Conservation (phyloP, 352 stramenopile species). For the Phytophthora crassamura region DNA sequence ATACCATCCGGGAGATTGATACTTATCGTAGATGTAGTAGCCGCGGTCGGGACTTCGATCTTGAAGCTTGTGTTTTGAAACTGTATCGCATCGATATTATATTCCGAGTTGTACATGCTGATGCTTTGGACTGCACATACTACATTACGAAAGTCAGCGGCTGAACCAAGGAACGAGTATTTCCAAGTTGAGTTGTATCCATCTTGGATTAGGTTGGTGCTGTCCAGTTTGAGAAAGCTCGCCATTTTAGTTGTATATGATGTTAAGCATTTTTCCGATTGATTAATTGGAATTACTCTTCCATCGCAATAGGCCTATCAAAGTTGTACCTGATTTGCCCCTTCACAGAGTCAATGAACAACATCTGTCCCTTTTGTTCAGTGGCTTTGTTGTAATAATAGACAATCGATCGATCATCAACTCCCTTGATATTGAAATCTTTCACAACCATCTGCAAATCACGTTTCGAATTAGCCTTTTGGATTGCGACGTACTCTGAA, state of each 20-base stretch:
- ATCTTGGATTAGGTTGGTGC: constrained; percentile 2
- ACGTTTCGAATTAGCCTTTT: constrained; percentile 43
- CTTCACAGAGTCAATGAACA: too few species aligned
- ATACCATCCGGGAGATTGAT: neutral
- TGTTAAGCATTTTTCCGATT: too few species aligned
- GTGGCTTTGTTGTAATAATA: too few species aligned
- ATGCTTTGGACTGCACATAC: too few species aligned
- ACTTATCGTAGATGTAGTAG: constrained; percentile 7
- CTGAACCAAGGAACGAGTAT: constrained; percentile 3
- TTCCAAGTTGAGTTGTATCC: neutral
- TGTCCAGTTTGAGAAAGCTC: constrained; percentile 2
- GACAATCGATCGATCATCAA: constrained; percentile 15
- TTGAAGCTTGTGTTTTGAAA: constrained; percentile 14
- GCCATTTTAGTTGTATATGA: too few species aligned
- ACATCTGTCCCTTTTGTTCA: too few species aligned
- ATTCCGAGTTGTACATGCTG: neutral
- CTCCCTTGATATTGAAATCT: constrained; percentile 36
- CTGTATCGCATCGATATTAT: constrained; percentile 1
- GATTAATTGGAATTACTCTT: too few species aligned
- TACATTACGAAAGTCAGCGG: neutral
- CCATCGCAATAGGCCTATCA: too few species aligned
- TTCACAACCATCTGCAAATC: constrained; percentile 39
- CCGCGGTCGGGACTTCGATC: constrained; percentile 14
- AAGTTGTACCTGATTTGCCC: too few species aligned
- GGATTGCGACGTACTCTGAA: constrained; percentile 29